phyloP scores from a whole-genome alignment of 2,329 filamentous ascomycete species.

The Huntiella abstrusa region DNA sequence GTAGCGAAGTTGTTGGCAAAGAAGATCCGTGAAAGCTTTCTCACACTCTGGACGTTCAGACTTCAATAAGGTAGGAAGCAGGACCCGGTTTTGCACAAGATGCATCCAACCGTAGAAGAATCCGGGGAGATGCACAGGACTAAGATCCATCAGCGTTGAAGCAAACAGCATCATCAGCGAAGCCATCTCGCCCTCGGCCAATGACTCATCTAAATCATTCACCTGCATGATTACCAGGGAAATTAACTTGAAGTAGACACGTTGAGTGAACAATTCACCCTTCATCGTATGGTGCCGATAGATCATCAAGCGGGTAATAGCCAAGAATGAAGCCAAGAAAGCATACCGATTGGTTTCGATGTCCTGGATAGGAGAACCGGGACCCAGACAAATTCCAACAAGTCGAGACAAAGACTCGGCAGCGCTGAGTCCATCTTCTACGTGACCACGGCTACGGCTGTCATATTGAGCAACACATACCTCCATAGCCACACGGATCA shows the following conservation, averaged over 20 bases:
- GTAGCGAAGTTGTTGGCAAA: constrained; percentile 53
- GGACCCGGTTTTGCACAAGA: constrained; percentile 66
- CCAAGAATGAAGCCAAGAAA: constrained; percentile 61
- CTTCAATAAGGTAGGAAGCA: constrained; percentile 58
- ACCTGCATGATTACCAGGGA: constrained; percentile 59
- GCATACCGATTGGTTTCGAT: constrained; percentile 30
- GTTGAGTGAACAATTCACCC: constrained; percentile 66
- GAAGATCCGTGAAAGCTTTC: constrained; percentile 58
- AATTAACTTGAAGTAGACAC: constrained; percentile 80
- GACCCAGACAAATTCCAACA: constrained; percentile 47
- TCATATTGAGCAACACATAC: constrained; percentile 63
- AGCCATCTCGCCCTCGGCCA: background rate
- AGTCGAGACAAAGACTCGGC: constrained; percentile 72
- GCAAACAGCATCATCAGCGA: constrained; percentile 19
- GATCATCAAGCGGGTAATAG: constrained; percentile 60
- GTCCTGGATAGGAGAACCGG: constrained; percentile 5
- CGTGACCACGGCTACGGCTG: constrained; percentile 43
- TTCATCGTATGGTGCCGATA: constrained; percentile 71
- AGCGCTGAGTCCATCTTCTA: constrained; percentile 26
- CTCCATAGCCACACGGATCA: constrained; percentile 68
- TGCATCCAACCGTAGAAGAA: constrained; percentile 76
- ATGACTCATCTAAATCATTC: constrained; percentile 26
- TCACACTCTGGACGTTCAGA: constrained; percentile 28
- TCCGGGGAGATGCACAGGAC: constrained; percentile 57
- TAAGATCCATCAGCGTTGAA: constrained; percentile 48